Evolutionary conservation across 495 filamentous ascomycete species (phyloP).

Genomic region (Penicillium alfredii): DNA sequence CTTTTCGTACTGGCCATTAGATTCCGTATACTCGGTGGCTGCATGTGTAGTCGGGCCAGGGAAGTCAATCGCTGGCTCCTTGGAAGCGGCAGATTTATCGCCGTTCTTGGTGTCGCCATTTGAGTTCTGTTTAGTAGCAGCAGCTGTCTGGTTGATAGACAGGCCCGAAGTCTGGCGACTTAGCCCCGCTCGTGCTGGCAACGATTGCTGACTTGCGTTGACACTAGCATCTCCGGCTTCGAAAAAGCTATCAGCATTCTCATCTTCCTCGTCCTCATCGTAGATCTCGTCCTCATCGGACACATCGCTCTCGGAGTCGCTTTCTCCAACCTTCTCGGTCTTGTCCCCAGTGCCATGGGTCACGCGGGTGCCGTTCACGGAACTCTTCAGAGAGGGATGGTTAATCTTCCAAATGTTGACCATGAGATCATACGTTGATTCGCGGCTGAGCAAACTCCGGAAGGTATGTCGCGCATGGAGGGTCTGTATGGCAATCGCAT

Average conservation of each 20-base stretch:
- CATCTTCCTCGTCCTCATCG: slow-evolving; percentile 65
- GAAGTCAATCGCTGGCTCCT: slow-evolving; percentile 59
- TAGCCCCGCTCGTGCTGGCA: slow-evolving; percentile 45
- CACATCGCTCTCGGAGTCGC: slow-evolving; percentile 47
- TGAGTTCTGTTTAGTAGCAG: slow-evolving; percentile 15
- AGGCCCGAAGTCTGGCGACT: slow-evolving; percentile 63
- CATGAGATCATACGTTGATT: slow-evolving; percentile 94
- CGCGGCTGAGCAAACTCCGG: slow-evolving; percentile 87
- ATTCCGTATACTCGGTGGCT: slow-evolving; percentile 78
- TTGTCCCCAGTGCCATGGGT: slow-evolving; percentile 78
- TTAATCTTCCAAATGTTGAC: slow-evolving; percentile 98
- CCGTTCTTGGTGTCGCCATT: slow-evolving; percentile 45
- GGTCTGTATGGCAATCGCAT: slow-evolving; percentile 94
- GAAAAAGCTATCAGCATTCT: slow-evolving; percentile 51
- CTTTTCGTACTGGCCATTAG: slow-evolving; percentile 73
- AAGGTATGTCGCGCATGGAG: slow-evolving; percentile 93
- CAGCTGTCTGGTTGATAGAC: slow-evolving; percentile 33
- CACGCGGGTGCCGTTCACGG: slow-evolving; percentile 77
- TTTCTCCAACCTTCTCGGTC: slow-evolving; percentile 75
- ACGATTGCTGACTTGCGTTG: slow-evolving; percentile 52
- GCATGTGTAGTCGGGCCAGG: slow-evolving; percentile 80
- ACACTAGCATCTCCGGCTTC: slow-evolving; percentile 56
- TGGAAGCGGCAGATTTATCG: slow-evolving; percentile 50
- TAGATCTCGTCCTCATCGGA: slow-evolving; percentile 69
- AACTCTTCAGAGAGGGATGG: slow-evolving; percentile 83